These are phyloP conservation scores for Paraleonurus japonicus DNA, from an alignment of 257 asterid genomes.

Conservation along the genomic window DNA sequence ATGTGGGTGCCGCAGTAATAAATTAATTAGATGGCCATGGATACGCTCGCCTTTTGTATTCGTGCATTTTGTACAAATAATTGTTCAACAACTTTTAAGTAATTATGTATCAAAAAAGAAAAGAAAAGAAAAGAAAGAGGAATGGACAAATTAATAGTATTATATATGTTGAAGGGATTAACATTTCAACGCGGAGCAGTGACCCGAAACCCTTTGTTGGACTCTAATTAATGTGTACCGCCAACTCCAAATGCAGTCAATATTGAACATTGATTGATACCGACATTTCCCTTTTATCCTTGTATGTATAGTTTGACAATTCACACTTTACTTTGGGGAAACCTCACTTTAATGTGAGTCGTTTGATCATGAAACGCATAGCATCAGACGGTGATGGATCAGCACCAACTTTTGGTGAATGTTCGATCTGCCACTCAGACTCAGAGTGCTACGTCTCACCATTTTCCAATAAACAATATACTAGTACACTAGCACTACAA, in stretches of 20 bases:
- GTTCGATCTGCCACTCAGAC: background rate
- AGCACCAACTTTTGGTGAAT: background rate
- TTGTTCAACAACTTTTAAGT: background rate
- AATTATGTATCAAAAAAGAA: too few relatives aligned
- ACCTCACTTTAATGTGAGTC: too few relatives aligned
- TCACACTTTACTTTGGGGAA: background rate
- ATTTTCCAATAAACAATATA: background rate
- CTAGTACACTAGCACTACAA: background rate
- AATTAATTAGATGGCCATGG: background rate
- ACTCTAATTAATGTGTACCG: background rate
- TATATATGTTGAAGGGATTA: background rate
- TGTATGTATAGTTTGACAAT: too few relatives aligned
- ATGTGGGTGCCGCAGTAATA: background rate
- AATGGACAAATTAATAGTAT: background rate
- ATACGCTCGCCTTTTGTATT: background rate
- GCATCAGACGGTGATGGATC: background rate
- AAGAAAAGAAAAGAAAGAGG: background rate
- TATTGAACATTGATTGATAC: background rate
- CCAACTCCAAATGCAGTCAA: background rate
- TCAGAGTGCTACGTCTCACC: conserved; percentile 5
- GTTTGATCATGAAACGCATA: too few relatives aligned
- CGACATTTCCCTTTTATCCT: background rate
- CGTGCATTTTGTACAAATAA: background rate
- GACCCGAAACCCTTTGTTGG: background rate
- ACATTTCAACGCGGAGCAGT: background rate